Base-by-base conservation (phyloP, 2,329 filamentous ascomycete genomes). In the Alternaria gansuensis region DNA sequence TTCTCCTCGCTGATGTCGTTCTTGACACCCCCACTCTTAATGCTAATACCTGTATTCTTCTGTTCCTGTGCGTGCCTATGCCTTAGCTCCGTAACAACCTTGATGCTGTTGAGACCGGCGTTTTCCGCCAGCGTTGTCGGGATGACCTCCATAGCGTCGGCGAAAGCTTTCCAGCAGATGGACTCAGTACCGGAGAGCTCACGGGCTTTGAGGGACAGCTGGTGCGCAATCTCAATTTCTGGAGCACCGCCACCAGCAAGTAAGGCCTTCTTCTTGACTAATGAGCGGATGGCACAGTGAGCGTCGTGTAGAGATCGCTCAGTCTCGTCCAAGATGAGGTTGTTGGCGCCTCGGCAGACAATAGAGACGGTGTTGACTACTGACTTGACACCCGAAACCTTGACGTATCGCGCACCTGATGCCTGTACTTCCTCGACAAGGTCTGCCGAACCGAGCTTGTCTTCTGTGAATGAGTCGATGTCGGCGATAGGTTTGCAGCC, bases 231-330 rank as follows among this genome's bases (percentile, higher is more conserved):
- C 81, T 98, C 93, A 72, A 98, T 96, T 80, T 99, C 95, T 26
- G 95, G 92, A 2, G 95, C 95, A 76, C 95, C 95, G 73, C 95
- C 95, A 79, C 95, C 95, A 13, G 96, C 94, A 72, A 99, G 96
- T 57, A 99, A 87, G n/a, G 95, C 95, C 69, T 96, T 96, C 88
- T 98, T 99, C 88, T 99, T 99, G 69, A 99, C 95, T 61, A 99
- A 82, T 77, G 95, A 99, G 71, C 95, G 90, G 70, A 99, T 93
- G 50, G 98, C 95, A 77, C 95, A 99, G 65, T 98, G 92, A 29
- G 95, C 95, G 73, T 99, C 95, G 84, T 99, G 95, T 54, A 99
- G 86, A 68, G 91, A 95, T 71, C 95, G 92, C 84, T 98, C 95
- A 0, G 95, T 96, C 82, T 99, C 95, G 76, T 99, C 95, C 49